Base-by-base conservation (phyloP, 495 filamentous ascomycete species). In the Aspergillus leporis region DNA sequence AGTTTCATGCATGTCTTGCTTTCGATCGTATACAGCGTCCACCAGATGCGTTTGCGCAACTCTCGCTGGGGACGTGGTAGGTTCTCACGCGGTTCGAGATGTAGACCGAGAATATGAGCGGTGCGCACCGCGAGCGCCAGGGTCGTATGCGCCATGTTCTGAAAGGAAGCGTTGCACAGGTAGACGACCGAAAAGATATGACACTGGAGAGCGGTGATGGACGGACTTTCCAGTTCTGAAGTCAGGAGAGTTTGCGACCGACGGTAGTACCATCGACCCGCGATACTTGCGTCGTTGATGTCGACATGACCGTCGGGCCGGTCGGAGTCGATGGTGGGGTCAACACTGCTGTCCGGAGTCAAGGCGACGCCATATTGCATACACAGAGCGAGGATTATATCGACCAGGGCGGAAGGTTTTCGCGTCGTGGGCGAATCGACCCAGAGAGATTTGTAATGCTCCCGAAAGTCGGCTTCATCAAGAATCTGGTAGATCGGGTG, bases 151-250 rank as follows among this genome's bases (percentile, higher is more conserved):
- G 75, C 71, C 74, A 78, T 83, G 59, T 82, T 85, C 30, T 78
- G 78, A 53, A 80, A 83, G 10, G 75, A 77, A 0, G 71, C 81
- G 47, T 68, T 66, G 51, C 66, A 75, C 2, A 83, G 69, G 61
- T 81, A 83, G 14, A 82, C 61, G 6, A 70, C 65, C 21, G 65
- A 76, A 5, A 78, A 61, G 13, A 82, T 68, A 54, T 82, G 74
- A 61, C 78, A 80, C 61, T 86, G 83, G 18, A 86, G 61, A 0
- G 81, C 83, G 22, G 73, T 68, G 22, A 84, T 64, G 0, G 78
- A 74, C 1, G 80, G 81, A 31, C 72, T 78, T 61, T 86, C 81
- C 13, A 78, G 66, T 49, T 85, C 79, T 9, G 66, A 61, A 4
- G 65, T 52, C 3, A 85, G 71, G 0, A 84, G 59, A 6, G 65